Conservation (phyloP, 805 yeast species). For the Isabelozyma pseudorhagii region DNA sequence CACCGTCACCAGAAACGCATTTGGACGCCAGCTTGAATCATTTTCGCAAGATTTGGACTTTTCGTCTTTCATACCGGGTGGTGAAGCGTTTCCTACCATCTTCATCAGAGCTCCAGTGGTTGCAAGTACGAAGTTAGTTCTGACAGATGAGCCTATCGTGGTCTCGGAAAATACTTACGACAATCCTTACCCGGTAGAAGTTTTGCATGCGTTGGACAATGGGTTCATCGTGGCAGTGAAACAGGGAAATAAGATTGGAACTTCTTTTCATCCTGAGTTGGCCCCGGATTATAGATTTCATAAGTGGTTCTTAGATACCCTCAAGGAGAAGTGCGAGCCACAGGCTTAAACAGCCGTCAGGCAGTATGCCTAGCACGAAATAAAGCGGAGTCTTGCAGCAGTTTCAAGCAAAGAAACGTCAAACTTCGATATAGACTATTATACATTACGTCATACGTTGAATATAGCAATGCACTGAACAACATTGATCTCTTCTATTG, state of each 20-base stretch:
- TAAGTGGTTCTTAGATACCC: conserved; percentile 64
- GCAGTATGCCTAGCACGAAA: too few species aligned
- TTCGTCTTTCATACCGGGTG: conserved; percentile 38
- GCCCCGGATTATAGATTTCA: conserved; percentile 59
- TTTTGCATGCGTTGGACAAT: conserved; percentile 37
- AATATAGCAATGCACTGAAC: too few species aligned
- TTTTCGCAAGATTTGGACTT: conserved; percentile 49
- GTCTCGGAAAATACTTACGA: conserved; percentile 18
- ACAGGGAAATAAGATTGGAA: conserved; percentile 65
- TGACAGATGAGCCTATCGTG: conserved; percentile 3
- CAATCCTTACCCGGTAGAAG: conserved; percentile 31
- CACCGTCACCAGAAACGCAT: conserved; percentile 66
- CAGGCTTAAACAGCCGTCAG: too few species aligned
- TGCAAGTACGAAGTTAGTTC: conserved; percentile 6
- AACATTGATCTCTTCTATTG: too few species aligned
- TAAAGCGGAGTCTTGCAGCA: too few species aligned
- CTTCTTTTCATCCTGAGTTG: conserved; percentile 80
- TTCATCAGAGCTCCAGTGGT: conserved; percentile 81
- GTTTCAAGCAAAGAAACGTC: too few species aligned
- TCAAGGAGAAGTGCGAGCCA: conserved; percentile 11
- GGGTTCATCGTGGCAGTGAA: conserved; percentile 65
- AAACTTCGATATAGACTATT: too few species aligned
- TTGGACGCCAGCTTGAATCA: conserved; percentile 74
- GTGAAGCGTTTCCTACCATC: conserved; percentile 41
- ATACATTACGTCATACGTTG: too few species aligned